Conservation (phyloP, 2,329 filamentous ascomycete genomes). For the Colletotrichum sp. region DNA sequence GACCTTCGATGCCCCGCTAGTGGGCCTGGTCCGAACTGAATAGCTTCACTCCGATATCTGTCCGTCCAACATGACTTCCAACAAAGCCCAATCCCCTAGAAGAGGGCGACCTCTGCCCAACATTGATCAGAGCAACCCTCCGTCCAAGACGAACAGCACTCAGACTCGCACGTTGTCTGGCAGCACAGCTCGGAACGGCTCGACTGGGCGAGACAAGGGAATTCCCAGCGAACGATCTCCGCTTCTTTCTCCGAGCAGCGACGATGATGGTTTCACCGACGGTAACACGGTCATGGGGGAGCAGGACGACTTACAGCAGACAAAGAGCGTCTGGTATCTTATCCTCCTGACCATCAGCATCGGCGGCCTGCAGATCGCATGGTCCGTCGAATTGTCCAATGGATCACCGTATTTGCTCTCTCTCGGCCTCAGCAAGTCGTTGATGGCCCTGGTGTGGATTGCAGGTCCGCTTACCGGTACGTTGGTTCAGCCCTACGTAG, state of each 20-base stretch:
- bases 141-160: background rate
- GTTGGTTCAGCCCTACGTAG: slow-evolving; percentile 82
- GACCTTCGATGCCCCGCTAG: slow-evolving; percentile 3
- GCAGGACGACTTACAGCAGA: slow-evolving; percentile 50
- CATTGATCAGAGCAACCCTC: slow-evolving; percentile 5
- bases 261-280: slow-evolving; percentile 10
- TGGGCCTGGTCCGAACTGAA: slow-evolving; percentile 10
- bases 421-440: slow-evolving; percentile 79
- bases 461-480: slow-evolving; percentile 80
- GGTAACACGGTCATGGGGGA: slow-evolving; percentile 3
- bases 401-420: slow-evolving; percentile 85
- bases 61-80: slow-evolving; percentile 7
- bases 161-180: background rate
- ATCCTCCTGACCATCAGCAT: slow-evolving; percentile 85
- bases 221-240: slow-evolving; percentile 13
- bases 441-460: slow-evolving; percentile 86
- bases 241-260: slow-evolving; percentile 10
- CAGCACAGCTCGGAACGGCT: background rate
- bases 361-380: slow-evolving; percentile 89
- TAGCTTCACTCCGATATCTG: background rate
- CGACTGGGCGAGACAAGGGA: background rate
- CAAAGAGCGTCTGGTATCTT: slow-evolving; percentile 85
- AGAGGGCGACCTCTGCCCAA: slow-evolving; percentile 16
- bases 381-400: slow-evolving; percentile 94
- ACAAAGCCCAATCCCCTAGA: slow-evolving; percentile 4